phyloP scores from a whole-genome alignment of 2,329 filamentous ascomycete genomes.

The Colletotrichum higginsianum region DNA sequence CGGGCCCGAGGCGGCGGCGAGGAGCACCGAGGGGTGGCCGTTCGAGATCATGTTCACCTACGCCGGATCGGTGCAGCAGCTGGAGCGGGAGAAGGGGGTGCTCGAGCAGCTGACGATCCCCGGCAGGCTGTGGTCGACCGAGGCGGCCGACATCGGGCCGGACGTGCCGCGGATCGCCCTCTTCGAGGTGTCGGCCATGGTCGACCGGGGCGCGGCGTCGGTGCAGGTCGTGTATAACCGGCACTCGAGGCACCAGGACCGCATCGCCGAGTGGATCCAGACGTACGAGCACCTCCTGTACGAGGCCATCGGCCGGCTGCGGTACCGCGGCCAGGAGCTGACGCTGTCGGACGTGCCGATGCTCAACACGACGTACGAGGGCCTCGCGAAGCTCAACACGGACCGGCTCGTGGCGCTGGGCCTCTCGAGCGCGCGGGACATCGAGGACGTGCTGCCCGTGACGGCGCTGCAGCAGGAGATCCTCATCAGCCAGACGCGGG shows the following conservation, averaged over 20 bases:
- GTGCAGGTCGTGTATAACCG: constrained; percentile 63
- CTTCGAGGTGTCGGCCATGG: constrained; percentile 65
- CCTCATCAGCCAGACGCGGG: constrained; percentile 60
- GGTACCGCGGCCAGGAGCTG: constrained; percentile 61
- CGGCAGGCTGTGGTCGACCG: constrained; percentile 54
- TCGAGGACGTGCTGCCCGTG: constrained; percentile 65
- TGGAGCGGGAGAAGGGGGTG: constrained; percentile 63
- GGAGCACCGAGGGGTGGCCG: constrained; percentile 59
- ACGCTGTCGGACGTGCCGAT: constrained; percentile 66
- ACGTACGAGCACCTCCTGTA: constrained; percentile 63
- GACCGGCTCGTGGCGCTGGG: constrained; percentile 58
- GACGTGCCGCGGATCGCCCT: constrained; percentile 64
- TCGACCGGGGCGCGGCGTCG: constrained; percentile 61
- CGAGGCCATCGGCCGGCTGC: constrained; percentile 59
- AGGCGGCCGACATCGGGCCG: constrained; percentile 61
- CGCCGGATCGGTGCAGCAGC: constrained; percentile 63
- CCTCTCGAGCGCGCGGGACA: constrained; percentile 59
- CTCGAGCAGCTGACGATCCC: constrained; percentile 63
- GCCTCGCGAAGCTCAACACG: constrained; percentile 60
- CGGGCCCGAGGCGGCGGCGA: constrained; percentile 49
- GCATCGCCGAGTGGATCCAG: constrained; percentile 63
- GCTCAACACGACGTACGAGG: constrained; percentile 63
- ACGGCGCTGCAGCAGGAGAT: constrained; percentile 65
- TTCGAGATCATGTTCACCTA: constrained; percentile 74
- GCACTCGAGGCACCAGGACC: constrained; percentile 57